Conservation (phyloP, 1,284 basidiomycete genomes). For the Papiliotrema fonsecae region DNA sequence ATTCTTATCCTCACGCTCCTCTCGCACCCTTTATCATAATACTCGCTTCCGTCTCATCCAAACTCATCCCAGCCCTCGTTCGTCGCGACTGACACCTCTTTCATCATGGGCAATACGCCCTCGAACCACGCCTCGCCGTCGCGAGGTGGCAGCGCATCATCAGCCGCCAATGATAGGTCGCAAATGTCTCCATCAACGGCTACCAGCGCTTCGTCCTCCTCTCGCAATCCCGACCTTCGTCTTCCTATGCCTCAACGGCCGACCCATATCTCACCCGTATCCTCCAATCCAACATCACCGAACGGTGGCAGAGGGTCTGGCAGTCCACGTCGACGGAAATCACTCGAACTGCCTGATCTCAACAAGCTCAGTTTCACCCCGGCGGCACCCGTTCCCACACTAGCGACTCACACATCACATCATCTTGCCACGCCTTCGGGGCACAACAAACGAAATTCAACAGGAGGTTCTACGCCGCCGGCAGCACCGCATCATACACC, state of each 20-base stretch:
- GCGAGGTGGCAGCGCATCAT: neutral
- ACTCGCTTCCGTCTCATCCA: too few species aligned
- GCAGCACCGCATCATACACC: neutral
- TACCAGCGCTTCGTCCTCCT: conserved; percentile 7
- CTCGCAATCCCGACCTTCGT: conserved; percentile 34
- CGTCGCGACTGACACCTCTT: too few species aligned
- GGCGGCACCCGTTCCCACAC: conserved; percentile 37
- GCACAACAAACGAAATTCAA: conserved; percentile 3
- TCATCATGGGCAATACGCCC: conserved; percentile 44
- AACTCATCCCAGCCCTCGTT: too few species aligned
- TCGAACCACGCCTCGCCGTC: conserved; percentile 33
- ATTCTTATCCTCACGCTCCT: neutral
- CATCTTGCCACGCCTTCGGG: conserved; percentile 18
- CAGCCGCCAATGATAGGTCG: neutral
- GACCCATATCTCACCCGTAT: conserved; percentile 31
- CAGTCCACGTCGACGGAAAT: conserved; percentile 43
- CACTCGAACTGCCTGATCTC: conserved; percentile 46
- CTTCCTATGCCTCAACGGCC: conserved; percentile 38
- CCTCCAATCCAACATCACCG: conserved; percentile 40
- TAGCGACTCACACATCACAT: conserved; percentile 38
- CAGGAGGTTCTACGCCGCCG: neutral
- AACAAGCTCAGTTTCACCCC: conserved; percentile 47
- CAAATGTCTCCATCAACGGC: neutral
- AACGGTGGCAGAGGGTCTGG: conserved; percentile 23
- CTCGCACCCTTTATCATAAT: neutral